Conservation (phyloP, 75 land plant genomes). For the Cryptomeria japonica region DNA sequence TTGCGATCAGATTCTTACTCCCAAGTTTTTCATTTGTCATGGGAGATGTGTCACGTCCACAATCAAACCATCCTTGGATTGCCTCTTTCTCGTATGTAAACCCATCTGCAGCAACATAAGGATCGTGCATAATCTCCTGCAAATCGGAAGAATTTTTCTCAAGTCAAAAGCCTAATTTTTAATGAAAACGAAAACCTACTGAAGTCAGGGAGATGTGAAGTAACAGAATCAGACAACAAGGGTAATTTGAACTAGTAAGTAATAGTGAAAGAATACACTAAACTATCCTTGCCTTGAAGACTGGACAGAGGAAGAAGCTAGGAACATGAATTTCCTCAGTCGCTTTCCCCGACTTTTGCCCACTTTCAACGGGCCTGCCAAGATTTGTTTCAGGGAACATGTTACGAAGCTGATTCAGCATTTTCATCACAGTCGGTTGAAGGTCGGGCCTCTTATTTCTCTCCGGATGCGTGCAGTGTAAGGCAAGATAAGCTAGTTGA, state of each 20-base stretch:
- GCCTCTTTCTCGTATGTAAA: constrained; percentile 28
- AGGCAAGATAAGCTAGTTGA: constrained; percentile 6
- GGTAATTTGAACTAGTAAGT: too few relatives aligned
- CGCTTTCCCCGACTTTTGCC: constrained; percentile 16
- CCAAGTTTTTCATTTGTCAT: constrained; percentile 28
- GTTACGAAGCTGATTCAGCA: constrained; percentile 13
- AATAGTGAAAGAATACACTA: too few relatives aligned
- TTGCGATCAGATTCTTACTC: constrained; percentile 17
- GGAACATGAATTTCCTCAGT: constrained; percentile 14
- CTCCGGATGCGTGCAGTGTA: constrained; percentile 19
- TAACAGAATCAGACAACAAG: too few relatives aligned
- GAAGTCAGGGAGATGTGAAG: too few relatives aligned
- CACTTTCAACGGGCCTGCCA: constrained; percentile 16
- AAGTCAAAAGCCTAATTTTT: too few relatives aligned
- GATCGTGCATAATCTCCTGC: neutral
- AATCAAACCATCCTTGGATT: constrained; percentile 18
- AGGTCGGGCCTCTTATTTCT: constrained; percentile 52
- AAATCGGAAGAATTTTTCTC: too few relatives aligned
- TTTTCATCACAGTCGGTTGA: constrained; percentile 39
- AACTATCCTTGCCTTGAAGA: constrained; percentile 35
- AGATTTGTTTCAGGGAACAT: neutral
- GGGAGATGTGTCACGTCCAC: constrained; percentile 26
- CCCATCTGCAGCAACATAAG: constrained; percentile 15
- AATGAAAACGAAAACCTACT: too few relatives aligned
- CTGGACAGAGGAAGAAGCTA: constrained; percentile 49